Evolutionary conservation across 805 yeast genomes (phyloP), one percentile per base, ranked within the genome.

Genomic region (Ogataea parapolymorpha): DNA sequence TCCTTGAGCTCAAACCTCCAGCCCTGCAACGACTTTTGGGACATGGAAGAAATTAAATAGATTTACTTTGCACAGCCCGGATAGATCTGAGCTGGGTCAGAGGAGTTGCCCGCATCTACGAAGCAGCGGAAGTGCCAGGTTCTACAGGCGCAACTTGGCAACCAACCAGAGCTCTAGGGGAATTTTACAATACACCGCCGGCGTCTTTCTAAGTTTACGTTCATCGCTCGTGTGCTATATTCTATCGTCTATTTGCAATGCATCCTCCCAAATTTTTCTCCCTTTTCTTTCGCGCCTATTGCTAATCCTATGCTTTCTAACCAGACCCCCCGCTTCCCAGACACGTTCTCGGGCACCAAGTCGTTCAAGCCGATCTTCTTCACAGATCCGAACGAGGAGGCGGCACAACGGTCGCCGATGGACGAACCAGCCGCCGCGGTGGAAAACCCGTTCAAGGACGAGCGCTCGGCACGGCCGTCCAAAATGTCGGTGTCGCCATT

Each of bases 1-100:
- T 36, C 38, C 3, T 45, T 50, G n/a, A 58, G 36, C 5, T 28
- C 29, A 26, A 50, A 50, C 28, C 54, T 59, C 76, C 76, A 71
- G 11, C 69, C 74, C 37, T 58, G 55, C 31, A 68, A 42, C 26
- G 45, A 50, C 37, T 43, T 59, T 20, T 42, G 42, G 10, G 48
- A 29, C 24, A 42, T 47, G 3, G 65, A 25, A 29, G 11, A 32
- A 16, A 7, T 12, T 32, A 25, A 25, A 22, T 14, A 17, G 24
- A n/a, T 6, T 34, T 38, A 38, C 29, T 35, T 26, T 39, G 41
- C 31, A 46, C 40, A 29, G 40, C 40, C 40, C 13, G 32, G 13
- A 29, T 6, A 20, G 22, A 20, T 20, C 10, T 20, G 9, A 7
- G 22, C 22, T 20, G 22, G 22, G 7, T 20, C 22, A 6, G 20